phyloP scores from a whole-genome alignment of 2,329 filamentous ascomycete species.

The Penicillium psychrosexuale region DNA sequence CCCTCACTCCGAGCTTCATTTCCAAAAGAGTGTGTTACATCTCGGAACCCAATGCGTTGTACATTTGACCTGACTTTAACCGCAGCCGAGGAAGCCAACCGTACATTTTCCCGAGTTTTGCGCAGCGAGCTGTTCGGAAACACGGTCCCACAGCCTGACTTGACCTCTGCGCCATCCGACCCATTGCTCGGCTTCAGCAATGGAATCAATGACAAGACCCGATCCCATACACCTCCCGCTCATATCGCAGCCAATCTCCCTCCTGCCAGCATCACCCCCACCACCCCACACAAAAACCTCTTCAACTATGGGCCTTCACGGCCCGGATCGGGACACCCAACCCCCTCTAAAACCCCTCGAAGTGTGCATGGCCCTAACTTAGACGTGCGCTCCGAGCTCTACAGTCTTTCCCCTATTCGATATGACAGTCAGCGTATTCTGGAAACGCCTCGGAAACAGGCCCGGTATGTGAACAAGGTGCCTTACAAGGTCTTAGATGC shows the following conservation, averaged over 20 bases:
- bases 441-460: slow-evolving; percentile 81
- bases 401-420: slow-evolving; percentile 90
- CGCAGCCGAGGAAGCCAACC: slow-evolving; percentile 85
- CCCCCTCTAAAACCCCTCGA: slow-evolving; percentile 83
- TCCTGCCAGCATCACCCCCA: slow-evolving; percentile 73
- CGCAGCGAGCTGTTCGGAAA: slow-evolving; percentile 90
- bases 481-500: slow-evolving; percentile 97
- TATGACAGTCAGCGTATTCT: slow-evolving; percentile 92
- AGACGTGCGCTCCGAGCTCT: slow-evolving; percentile 86
- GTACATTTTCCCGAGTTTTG: slow-evolving; percentile 82
- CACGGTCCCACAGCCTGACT: slow-evolving; percentile 76
- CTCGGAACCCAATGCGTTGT: slow-evolving; percentile 2
- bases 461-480: slow-evolving; percentile 88
- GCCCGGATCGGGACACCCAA: slow-evolving; percentile 76
- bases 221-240: slow-evolving; percentile 77
- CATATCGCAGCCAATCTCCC: slow-evolving; percentile 64
- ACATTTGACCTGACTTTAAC: slow-evolving; percentile 9
- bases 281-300: slow-evolving; percentile 94
- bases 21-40: slow-evolving; percentile 72
- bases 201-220: slow-evolving; percentile 60
- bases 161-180: slow-evolving; percentile 61
- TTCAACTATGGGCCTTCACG: slow-evolving; percentile 83
- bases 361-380: slow-evolving; percentile 84
- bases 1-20: slow-evolving; percentile 86
- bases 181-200: slow-evolving; percentile 46